phyloP scores from a whole-genome alignment of 2,329 filamentous ascomycete species.

The Cercospora sp. region DNA sequence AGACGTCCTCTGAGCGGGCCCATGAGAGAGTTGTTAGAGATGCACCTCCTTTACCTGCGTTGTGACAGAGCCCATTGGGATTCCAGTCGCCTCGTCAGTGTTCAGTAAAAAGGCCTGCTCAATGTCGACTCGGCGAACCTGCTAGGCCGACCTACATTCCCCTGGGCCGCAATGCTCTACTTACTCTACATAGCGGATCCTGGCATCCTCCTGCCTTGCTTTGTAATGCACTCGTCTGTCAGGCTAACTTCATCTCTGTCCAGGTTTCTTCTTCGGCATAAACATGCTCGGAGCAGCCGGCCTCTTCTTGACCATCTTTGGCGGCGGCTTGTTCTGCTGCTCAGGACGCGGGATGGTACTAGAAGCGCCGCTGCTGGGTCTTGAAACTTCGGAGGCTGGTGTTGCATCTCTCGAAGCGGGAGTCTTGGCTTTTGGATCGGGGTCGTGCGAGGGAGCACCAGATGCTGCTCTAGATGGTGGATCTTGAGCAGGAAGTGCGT shows the following conservation, averaged over 20 bases:
- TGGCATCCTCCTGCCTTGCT: background rate
- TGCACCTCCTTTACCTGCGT: background rate
- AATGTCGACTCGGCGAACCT: background rate
- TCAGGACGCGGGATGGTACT: background rate
- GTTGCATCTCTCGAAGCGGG: background rate
- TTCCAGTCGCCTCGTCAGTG: background rate
- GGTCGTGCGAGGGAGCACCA: background rate
- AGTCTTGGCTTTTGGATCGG: background rate
- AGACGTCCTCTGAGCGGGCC: background rate
- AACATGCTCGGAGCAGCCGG: constrained; percentile 16
- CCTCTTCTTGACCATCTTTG: constrained; percentile 20
- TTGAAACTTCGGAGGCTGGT: constrained; percentile 2
- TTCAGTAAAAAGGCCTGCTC: background rate
- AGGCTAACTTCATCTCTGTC: constrained; percentile 5
- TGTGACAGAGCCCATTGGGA: background rate
- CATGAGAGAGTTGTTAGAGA: background rate
- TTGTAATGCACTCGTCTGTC: background rate
- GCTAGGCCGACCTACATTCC: background rate
- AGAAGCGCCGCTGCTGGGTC: constrained; percentile 2
- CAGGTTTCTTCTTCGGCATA: constrained; percentile 23
- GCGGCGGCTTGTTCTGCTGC: constrained; percentile 8
- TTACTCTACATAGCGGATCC: background rate
- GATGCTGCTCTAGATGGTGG: background rate
- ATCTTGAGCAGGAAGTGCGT: background rate
- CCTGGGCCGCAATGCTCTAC: background rate